Conservation (phyloP, 495 filamentous ascomycete species). For the Neurospora cerealis region DNA sequence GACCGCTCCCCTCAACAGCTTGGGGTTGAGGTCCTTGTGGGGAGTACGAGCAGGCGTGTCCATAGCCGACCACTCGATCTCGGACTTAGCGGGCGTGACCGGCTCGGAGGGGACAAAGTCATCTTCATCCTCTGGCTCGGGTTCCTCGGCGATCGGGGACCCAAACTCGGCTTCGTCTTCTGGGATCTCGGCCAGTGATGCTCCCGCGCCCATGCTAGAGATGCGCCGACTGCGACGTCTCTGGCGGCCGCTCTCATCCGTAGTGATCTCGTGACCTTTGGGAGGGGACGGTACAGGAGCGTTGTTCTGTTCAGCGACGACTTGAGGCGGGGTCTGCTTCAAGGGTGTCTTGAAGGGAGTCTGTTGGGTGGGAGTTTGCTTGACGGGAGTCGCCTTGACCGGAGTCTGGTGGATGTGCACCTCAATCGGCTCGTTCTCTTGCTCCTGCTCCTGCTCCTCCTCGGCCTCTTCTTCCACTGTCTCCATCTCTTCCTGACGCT, state of each 20-base stretch:
- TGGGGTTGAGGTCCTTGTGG: slow-evolving; percentile 38
- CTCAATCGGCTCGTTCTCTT: slow-evolving; percentile 8
- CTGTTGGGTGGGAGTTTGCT: not conserved
- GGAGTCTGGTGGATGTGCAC: slow-evolving; percentile 9
- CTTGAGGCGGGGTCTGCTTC: not conserved
- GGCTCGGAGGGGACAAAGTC: not conserved
- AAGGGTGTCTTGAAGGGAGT: not conserved
- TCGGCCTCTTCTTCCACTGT: slow-evolving; percentile 15
- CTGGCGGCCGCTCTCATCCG: not conserved
- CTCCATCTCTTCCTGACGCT: not conserved
- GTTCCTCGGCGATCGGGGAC: not conserved
- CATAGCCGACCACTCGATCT: slow-evolving; percentile 36
- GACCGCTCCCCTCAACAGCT: slow-evolving; percentile 58
- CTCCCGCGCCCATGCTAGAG: not conserved
- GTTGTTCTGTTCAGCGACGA: not conserved
- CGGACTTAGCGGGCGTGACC: slow-evolving; percentile 27
- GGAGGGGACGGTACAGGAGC: not conserved
- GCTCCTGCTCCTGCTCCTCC: slow-evolving; percentile 9
- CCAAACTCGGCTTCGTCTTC: not conserved
- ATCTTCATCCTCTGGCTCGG: not conserved
- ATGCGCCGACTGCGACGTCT: not conserved
- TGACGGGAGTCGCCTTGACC: not conserved
- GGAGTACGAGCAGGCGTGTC: slow-evolving; percentile 48
- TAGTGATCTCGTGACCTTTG: not conserved
- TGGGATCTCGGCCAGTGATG: not conserved